Conservation (phyloP, 306 rosid species). For the Senna siamea region DNA sequence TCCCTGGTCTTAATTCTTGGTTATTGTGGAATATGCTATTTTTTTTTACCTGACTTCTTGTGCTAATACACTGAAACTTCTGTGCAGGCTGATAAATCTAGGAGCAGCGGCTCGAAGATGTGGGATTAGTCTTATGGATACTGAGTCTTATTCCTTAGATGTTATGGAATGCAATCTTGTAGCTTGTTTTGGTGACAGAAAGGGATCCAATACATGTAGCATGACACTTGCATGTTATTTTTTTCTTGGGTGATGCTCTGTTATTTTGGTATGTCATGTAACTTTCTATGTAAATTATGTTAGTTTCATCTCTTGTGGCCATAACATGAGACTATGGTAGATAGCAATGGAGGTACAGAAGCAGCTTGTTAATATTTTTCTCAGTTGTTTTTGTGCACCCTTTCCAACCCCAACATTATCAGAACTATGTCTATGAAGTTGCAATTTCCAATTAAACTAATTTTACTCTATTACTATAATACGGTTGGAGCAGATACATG, state of each 20-base stretch:
- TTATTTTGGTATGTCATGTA: background rate
- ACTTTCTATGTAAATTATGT: conserved; percentile 14
- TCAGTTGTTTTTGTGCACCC: background rate
- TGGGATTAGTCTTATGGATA: conserved; percentile 41
- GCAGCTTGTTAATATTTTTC: conserved; percentile 3
- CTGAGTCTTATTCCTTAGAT: conserved; percentile 17
- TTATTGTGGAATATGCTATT: conserved; percentile 7
- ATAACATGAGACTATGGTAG: conserved; percentile 14
- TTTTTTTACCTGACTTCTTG: conserved; percentile 10
- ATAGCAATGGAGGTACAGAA: conserved; percentile 30
- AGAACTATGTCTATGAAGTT: background rate
- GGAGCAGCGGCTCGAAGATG: conserved; percentile 40
- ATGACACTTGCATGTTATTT: conserved; percentile 20
- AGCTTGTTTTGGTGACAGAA: conserved; percentile 23
- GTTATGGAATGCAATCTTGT: conserved; percentile 33
- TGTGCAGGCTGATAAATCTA: conserved; percentile 81
- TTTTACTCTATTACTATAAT: too few relatives aligned
- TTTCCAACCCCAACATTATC: background rate
- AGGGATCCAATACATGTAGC: conserved; percentile 36
- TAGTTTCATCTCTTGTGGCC: conserved; percentile 26
- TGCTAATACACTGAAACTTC: conserved; percentile 18
- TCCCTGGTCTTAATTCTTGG: conserved; percentile 22
- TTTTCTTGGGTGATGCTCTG: conserved; percentile 6
- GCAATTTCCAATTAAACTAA: background rate
- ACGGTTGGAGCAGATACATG: too few relatives aligned